Conservation (phyloP, 148 eudicot genomes). For the Beta vulgaris region DNA sequence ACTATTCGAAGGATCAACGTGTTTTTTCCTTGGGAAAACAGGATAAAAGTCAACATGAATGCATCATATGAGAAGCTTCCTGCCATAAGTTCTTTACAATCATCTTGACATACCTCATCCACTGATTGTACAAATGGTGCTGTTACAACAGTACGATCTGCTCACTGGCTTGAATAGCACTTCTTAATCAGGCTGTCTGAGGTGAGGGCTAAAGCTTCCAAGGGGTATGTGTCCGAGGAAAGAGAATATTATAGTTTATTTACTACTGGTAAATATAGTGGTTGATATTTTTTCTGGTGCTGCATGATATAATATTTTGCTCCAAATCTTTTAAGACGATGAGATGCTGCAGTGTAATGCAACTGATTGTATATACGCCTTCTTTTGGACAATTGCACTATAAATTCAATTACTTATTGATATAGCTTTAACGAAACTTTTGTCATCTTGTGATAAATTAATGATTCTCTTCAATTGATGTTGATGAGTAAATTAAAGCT, state of each 20-base stretch:
- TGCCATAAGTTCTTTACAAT: conserved; percentile 29
- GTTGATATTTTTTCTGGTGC: background rate
- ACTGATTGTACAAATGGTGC: conserved; percentile 17
- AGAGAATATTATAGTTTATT: conserved; percentile 10
- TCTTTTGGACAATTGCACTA: background rate
- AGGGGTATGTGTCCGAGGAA: conserved; percentile 13
- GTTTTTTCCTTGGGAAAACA: conserved; percentile 31
- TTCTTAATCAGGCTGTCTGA: background rate
- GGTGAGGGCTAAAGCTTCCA: conserved; percentile 5
- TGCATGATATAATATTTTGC: background rate
- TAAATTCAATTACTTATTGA: no score
- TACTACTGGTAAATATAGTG: background rate
- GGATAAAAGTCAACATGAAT: conserved; percentile 94
- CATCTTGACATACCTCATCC: conserved; percentile 24
- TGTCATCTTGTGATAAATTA: background rate
- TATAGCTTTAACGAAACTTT: no score
- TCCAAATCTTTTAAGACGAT: background rate
- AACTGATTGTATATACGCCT: background rate
- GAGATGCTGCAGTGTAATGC: background rate
- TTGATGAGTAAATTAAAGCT: no score
- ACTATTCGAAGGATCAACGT: background rate
- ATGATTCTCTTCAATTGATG: no score
- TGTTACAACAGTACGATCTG: conserved; percentile 12
- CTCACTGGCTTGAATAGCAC: conserved; percentile 10
- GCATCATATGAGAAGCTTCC: conserved; percentile 64